Percentiles rank a stretch among this genome's conserved stretches.
Conservation (phyloP, 1,284 basidiomycete species). For the Microstroma glucosiphilum region DNA sequence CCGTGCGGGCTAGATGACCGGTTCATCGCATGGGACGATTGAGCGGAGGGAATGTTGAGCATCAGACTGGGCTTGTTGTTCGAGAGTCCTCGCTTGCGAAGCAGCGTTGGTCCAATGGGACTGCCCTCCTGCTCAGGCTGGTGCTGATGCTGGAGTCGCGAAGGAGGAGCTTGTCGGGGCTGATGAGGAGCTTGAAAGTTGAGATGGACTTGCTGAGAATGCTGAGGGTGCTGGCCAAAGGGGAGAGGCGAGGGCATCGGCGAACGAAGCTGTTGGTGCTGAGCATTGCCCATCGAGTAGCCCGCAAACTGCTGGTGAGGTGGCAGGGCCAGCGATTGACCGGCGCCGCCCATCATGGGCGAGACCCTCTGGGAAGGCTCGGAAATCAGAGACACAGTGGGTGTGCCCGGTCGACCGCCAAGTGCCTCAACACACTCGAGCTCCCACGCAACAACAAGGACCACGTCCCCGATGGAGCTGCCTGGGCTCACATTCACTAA, state of each 20-base stretch:
- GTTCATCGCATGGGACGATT: not conserved
- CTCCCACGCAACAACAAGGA: constrained; percentile 52
- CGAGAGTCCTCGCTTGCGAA: constrained; percentile 39
- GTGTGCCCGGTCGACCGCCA: constrained; percentile 33
- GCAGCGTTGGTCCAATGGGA: constrained; percentile 24
- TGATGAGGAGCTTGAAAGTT: too few relatives aligned
- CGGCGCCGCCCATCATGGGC: constrained; percentile 17
- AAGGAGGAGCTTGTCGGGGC: not conserved
- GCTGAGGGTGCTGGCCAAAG: not conserved
- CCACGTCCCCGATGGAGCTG: constrained; percentile 49
- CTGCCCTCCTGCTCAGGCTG: constrained; percentile 4
- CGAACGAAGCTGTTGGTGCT: not conserved
- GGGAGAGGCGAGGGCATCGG: not conserved
- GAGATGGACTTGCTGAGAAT: not conserved
- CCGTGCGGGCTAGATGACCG: constrained; percentile 7
- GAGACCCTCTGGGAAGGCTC: constrained; percentile 20
- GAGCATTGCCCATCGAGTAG: not conserved
- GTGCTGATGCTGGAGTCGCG: not conserved
- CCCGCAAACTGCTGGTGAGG: constrained; percentile 12
- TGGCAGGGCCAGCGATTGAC: constrained; percentile 22
- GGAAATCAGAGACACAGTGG: constrained; percentile 39
- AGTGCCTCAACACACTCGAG: constrained; percentile 47
- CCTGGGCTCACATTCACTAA: constrained; percentile 37
- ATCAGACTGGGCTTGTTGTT: constrained; percentile 39
- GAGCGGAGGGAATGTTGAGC: constrained; percentile 33